Evolutionary conservation across 1,284 basidiomycete genomes (phyloP).

Genomic region (Trametes pubescens): DNA sequence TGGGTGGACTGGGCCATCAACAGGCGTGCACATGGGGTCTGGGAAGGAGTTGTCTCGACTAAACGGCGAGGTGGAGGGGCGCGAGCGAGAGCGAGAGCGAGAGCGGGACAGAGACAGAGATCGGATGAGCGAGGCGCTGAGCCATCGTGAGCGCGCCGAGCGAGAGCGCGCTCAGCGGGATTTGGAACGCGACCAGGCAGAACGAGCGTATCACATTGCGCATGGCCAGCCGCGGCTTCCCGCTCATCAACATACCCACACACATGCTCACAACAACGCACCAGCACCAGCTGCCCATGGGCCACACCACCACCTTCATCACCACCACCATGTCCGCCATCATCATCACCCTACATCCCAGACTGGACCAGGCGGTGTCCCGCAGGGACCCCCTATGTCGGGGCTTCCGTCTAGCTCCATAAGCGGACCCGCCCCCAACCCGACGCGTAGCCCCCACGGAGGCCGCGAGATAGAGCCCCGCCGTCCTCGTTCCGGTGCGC

Average conservation of each 20-base stretch:
- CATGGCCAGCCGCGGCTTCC: slow-evolving; percentile 37
- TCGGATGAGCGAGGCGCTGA: slow-evolving; percentile 39
- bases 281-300: slow-evolving; percentile 43
- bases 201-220: slow-evolving; percentile 34
- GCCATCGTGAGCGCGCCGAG: slow-evolving; percentile 42
- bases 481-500: slow-evolving; percentile 44
- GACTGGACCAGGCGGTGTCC: slow-evolving; percentile 22
- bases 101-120: slow-evolving; percentile 38
- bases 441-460: slow-evolving; percentile 32
- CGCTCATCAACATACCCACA: slow-evolving; percentile 34
- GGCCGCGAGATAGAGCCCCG: slow-evolving; percentile 42
- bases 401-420: slow-evolving; percentile 26
- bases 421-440: slow-evolving; percentile 18
- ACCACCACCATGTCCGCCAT: slow-evolving; percentile 56
- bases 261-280: slow-evolving; percentile 34
- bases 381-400: slow-evolving; percentile 35
- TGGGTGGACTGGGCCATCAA: slow-evolving; percentile 33
- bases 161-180: slow-evolving; percentile 36
- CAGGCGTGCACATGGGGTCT: slow-evolving; percentile 14
- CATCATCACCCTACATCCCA: slow-evolving; percentile 46
- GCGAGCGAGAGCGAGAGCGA: slow-evolving; percentile 36
- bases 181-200: slow-evolving; percentile 36
- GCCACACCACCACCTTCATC: slow-evolving; percentile 50
- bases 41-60: slow-evolving; percentile 35
- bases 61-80: slow-evolving; percentile 39